Evolutionary conservation across 331 rosid species (phyloP).

Genomic region (Cucumis variabilis): DNA sequence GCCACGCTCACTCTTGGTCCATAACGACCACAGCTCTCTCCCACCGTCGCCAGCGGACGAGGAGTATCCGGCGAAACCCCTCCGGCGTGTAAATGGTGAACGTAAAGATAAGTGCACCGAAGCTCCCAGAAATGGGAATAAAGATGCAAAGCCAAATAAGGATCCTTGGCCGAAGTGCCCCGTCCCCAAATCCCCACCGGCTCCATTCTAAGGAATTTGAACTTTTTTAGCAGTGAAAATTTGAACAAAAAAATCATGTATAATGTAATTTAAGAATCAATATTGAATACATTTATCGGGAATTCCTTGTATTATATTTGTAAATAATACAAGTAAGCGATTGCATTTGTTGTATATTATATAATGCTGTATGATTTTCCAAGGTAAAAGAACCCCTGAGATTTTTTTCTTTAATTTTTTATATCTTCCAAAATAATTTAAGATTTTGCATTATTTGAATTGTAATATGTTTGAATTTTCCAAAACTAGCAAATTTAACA

Average conservation of each 20-base stretch:
- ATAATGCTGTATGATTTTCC: too few species aligned
- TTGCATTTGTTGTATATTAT: not conserved
- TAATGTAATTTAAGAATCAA: too few species aligned
- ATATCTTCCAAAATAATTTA: too few species aligned
- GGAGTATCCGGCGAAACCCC: not conserved
- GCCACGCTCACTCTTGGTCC: not conserved
- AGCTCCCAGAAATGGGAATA: not conserved
- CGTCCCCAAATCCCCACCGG: not conserved
- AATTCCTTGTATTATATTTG: too few species aligned
- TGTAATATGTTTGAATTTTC: too few species aligned
- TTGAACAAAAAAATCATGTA: not conserved
- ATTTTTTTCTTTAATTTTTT: too few species aligned
- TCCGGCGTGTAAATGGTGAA: not conserved
- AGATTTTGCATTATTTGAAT: too few species aligned
- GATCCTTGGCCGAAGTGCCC: not conserved
- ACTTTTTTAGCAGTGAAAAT: not conserved
- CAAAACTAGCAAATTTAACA: too few species aligned
- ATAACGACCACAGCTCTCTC: not conserved
- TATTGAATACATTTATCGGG: not conserved
- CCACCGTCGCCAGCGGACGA: not conserved
- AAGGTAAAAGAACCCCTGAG: too few species aligned
- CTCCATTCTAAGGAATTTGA: not conserved
- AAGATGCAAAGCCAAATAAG: not conserved
- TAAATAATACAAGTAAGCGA: too few species aligned
- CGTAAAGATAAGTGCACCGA: not conserved